phyloP scores from a whole-genome alignment of 2,329 filamentous ascomycete genomes.

The Epicoccum nigrum region DNA sequence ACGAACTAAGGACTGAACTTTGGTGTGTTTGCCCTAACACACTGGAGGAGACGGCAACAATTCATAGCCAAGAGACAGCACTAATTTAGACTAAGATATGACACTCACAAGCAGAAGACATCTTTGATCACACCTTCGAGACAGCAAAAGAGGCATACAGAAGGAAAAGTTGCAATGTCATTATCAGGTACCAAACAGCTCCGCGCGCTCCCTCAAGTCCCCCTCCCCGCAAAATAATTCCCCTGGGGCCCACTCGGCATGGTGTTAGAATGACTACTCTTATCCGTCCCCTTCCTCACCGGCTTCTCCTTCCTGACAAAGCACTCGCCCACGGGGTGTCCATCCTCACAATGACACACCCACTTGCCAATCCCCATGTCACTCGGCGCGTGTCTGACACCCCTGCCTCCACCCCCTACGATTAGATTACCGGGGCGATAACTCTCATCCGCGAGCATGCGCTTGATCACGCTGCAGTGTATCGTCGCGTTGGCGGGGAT shows the following conservation, averaged over 20 bases:
- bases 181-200: too few species aligned
- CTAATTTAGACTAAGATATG: too few species aligned
- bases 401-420: slow-evolving; percentile 77
- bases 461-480: slow-evolving; percentile 74
- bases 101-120: too few species aligned
- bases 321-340: slow-evolving; percentile 72
- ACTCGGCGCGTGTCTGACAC: slow-evolving; percentile 65
- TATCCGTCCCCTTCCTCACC: slow-evolving; percentile 22
- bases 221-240: slow-evolving; percentile 10
- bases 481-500: slow-evolving; percentile 73
- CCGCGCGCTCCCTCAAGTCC: neutral
- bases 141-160: too few species aligned
- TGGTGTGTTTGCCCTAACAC: too few species aligned
- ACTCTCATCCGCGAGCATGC: slow-evolving; percentile 66
- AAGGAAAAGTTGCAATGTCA: too few species aligned
- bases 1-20: too few species aligned
- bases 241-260: slow-evolving; percentile 12
- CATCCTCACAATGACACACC: slow-evolving; percentile 67
- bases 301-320: slow-evolving; percentile 56
- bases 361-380: slow-evolving; percentile 74
- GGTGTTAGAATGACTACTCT: slow-evolving; percentile 9
- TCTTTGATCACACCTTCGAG: too few species aligned
- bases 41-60: too few species aligned
- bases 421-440: slow-evolving; percentile 84
- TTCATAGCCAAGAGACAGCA: too few species aligned